A percentile compares a stretch with the other conserved stretches of the same genome.
These are phyloP conservation scores for Sarcomyxa edulis DNA, from an alignment of 768 basidiomycete species.

Conservation along the genomic window DNA sequence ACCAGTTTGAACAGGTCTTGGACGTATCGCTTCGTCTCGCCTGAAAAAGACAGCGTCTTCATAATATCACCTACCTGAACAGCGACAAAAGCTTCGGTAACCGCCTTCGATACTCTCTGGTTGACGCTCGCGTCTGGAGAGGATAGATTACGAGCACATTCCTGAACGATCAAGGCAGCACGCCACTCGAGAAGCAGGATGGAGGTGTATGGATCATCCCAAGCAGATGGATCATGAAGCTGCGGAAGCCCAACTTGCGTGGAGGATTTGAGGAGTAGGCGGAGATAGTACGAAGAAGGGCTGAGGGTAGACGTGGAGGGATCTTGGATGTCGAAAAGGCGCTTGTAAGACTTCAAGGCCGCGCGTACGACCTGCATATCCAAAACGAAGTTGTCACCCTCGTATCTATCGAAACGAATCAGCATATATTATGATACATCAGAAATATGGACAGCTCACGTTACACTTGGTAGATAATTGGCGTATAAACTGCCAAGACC, in stretches of 20 bases:
- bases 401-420: conserved; percentile 38
- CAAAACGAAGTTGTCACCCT: conserved; percentile 78
- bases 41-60: conserved; percentile 16
- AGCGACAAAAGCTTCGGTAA: conserved; percentile 68
- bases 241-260: conserved; percentile 15
- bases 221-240: conserved; percentile 16
- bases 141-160: conserved; percentile 27
- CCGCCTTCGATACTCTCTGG: conserved; percentile 55
- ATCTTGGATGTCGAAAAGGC: conserved; percentile 22
- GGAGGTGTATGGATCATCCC: conserved; percentile 31
- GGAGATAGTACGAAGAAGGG: conserved; percentile 51
- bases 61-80: conserved; percentile 47
- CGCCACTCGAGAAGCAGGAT: conserved; percentile 58
- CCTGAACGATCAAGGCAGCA: conserved; percentile 54
- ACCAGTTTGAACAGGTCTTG: conserved; percentile 42
- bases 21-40: conserved; percentile 21
- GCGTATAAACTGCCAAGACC: conserved; percentile 64
- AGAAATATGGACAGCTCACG: conserved; percentile 32
- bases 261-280: conserved; percentile 32
- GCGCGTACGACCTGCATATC: conserved; percentile 72
- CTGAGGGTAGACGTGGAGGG: conserved; percentile 29
- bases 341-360: conserved; percentile 54
- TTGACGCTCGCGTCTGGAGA: conserved; percentile 51
- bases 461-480: conserved; percentile 58
- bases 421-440: not conserved